Evolutionary conservation across 768 basidiomycete species (phyloP).

Genomic region (Daedaleopsis nitida): DNA sequence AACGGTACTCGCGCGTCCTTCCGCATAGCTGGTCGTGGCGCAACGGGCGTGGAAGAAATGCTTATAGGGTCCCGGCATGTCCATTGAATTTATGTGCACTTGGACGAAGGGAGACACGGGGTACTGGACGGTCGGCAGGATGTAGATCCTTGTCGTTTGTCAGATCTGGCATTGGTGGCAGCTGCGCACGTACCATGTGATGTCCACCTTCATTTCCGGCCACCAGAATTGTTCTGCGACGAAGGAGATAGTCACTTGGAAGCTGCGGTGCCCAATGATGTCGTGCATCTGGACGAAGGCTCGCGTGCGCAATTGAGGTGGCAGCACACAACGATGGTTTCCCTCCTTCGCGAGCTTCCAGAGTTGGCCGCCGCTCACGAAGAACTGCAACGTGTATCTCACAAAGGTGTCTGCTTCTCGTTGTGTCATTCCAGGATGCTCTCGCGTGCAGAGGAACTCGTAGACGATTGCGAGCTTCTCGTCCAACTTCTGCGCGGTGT

Average conservation of each 20-base stretch:
- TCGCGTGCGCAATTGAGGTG: slow-evolving; percentile 7
- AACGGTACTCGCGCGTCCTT: too few species aligned
- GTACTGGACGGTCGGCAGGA: slow-evolving; percentile 34
- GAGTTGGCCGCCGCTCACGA: slow-evolving; percentile 6
- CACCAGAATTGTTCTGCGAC: slow-evolving; percentile 28
- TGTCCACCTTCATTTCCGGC: slow-evolving; percentile 22
- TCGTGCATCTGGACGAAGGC: slow-evolving; percentile 16
- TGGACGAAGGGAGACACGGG: slow-evolving; percentile 42
- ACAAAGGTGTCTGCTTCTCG: slow-evolving; percentile 1
- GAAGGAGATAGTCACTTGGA: slow-evolving; percentile 2
- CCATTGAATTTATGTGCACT: too few species aligned
- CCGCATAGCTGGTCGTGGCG: too few species aligned
- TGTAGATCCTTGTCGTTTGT: slow-evolving; percentile 21
- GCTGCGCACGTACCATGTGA: slow-evolving; percentile 27
- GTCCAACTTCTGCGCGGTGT: too few species aligned
- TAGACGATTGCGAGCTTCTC: too few species aligned
- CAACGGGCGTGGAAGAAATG: too few species aligned
- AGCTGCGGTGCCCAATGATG: slow-evolving; percentile 23
- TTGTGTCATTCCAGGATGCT: not conserved
- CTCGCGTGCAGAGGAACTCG: too few species aligned
- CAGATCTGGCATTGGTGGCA: slow-evolving; percentile 43
- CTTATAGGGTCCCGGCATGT: too few species aligned
- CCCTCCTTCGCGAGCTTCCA: too few species aligned
- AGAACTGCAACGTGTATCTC: slow-evolving; percentile 12
- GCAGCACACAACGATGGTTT: too few species aligned